phyloP scores from a whole-genome alignment of 192 early-diverging fungal species.

The Oehlia diaphana region DNA sequence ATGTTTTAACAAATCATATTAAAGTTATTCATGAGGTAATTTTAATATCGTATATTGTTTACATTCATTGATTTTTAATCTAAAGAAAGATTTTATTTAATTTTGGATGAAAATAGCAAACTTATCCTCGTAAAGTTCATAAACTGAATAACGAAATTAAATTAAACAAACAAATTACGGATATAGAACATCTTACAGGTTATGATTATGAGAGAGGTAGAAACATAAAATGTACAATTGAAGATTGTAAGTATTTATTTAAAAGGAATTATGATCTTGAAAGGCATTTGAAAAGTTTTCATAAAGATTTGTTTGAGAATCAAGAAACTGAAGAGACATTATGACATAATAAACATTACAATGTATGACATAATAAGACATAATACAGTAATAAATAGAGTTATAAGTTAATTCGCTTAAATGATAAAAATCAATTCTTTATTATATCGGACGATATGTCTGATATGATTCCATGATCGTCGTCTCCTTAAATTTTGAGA shows the following conservation, averaged over 20 bases:
- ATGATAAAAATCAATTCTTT: too few species aligned
- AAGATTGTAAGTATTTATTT: neutral
- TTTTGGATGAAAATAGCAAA: neutral
- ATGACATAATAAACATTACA: too few species aligned
- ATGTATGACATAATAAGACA: too few species aligned
- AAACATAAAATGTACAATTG: neutral
- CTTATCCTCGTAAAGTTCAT: neutral
- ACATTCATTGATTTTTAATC: neutral
- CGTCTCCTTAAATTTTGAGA: too few species aligned
- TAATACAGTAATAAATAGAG: too few species aligned
- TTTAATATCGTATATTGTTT: neutral
- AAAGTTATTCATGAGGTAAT: slow-evolving; percentile 10
- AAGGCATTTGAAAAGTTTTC: slow-evolving; percentile 16
- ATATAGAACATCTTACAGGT: slow-evolving; percentile 22
- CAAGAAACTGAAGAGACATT: neutral
- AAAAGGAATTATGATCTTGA: slow-evolving; percentile 28
- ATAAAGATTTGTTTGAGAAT: neutral
- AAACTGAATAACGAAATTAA: neutral
- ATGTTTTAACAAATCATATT: neutral
- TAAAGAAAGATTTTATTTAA: neutral
- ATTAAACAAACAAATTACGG: neutral
- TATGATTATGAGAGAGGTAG: slow-evolving; percentile 11
- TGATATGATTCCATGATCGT: too few species aligned
- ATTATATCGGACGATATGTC: too few species aligned
- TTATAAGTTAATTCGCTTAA: too few species aligned